These are phyloP conservation scores for Zanthoxylum bungeanum DNA, from an alignment of 345 rosid genomes.

Conservation along the genomic window DNA sequence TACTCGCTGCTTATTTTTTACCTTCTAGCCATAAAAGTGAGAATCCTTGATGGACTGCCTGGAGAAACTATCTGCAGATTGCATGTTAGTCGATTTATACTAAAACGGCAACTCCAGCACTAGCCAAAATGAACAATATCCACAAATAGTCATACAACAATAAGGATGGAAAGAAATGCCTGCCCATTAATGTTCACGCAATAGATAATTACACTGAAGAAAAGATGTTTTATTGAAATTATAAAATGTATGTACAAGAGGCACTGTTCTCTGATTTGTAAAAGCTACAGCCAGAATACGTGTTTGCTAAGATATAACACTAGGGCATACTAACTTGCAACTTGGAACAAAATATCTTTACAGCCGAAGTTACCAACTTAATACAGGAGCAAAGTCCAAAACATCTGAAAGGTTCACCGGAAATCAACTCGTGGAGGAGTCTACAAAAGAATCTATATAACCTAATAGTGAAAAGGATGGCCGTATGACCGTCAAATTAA, in stretches of 20 bases:
- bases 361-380: slow-evolving; percentile 57
- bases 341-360: slow-evolving; percentile 52
- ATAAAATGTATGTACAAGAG: slow-evolving; percentile 81
- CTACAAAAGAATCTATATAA: slow-evolving; percentile 75
- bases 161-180: background rate
- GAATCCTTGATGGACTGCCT: slow-evolving; percentile 11
- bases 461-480: slow-evolving; percentile 52
- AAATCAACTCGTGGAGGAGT: slow-evolving; percentile 41
- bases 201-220: slow-evolving; percentile 18
- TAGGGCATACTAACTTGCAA: slow-evolving; percentile 48
- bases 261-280: slow-evolving; percentile 54
- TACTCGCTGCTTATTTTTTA: slow-evolving; percentile 2
- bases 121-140: slow-evolving; percentile 5
- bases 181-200: background rate
- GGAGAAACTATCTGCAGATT: slow-evolving; percentile 12
- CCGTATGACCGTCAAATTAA: slow-evolving; percentile 44
- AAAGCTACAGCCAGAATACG: slow-evolving; percentile 54
- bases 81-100: slow-evolving; percentile 10
- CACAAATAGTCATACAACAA: slow-evolving; percentile 4
- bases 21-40: slow-evolving; percentile 1
- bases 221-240: slow-evolving; percentile 60
- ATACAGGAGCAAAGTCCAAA: slow-evolving; percentile 43
- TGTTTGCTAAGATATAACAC: slow-evolving; percentile 45
- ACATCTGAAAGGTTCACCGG: slow-evolving; percentile 45
- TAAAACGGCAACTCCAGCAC: slow-evolving; percentile 3